Conservation (phyloP, 164 flowering plant species). For the Macadamia tetraphylla region DNA sequence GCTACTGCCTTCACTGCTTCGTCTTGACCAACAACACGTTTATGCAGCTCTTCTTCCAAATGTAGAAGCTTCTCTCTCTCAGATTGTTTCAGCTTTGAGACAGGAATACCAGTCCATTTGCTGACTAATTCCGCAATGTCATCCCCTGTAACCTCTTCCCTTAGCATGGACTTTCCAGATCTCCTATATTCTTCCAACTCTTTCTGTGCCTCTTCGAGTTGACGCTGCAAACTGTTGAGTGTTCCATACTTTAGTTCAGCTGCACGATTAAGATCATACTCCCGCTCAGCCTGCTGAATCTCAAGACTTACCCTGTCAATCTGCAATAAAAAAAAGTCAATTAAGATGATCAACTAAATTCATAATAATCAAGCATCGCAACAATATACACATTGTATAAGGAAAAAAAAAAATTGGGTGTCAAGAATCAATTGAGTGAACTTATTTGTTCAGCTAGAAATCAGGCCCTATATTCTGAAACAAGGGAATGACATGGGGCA, state of each 20-base stretch:
- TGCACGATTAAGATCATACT: slow-evolving; percentile 94
- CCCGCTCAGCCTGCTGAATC: slow-evolving; percentile 95
- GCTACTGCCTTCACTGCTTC: slow-evolving; percentile 91
- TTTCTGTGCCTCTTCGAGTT: slow-evolving; percentile 72
- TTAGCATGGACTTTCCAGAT: slow-evolving; percentile 92
- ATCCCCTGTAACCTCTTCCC: slow-evolving; percentile 82
- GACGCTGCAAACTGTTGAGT: slow-evolving; percentile 76
- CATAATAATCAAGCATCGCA: too few species aligned
- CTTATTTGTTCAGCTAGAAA: too few species aligned
- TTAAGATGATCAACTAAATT: neutral
- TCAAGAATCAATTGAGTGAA: too few species aligned
- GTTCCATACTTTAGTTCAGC: slow-evolving; percentile 95
- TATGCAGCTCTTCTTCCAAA: slow-evolving; percentile 88
- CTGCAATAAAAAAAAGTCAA: slow-evolving; percentile 31
- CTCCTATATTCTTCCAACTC: slow-evolving; percentile 74
- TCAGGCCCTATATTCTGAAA: too few species aligned
- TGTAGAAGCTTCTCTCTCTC: slow-evolving; percentile 83
- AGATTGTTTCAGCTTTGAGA: slow-evolving; percentile 90
- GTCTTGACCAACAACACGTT: slow-evolving; percentile 91
- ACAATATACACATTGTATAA: too few species aligned
- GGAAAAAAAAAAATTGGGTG: too few species aligned
- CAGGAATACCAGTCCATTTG: slow-evolving; percentile 98
- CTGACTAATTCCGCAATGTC: slow-evolving; percentile 97
- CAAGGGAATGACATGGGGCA: too few species aligned
- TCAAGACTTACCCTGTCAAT: slow-evolving; percentile 94